phyloP scores from a whole-genome alignment of 371 early-diverging fungal species.

The Rhizopus microsporus region DNA sequence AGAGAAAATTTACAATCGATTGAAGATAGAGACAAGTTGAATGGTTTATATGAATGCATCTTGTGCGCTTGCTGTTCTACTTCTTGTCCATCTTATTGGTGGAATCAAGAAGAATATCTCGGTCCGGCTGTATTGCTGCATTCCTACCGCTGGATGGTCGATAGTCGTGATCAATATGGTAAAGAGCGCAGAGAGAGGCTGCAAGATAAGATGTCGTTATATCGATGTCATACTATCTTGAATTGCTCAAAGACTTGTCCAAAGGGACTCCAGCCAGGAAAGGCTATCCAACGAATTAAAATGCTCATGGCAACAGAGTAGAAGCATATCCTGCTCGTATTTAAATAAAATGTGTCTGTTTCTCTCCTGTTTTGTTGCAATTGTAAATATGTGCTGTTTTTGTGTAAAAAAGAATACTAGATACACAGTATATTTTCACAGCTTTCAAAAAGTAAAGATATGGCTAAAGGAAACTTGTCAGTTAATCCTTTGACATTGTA shows the following conservation, averaged over 20 bases:
- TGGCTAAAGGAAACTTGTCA: too few species aligned
- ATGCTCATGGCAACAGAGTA: constrained; percentile 87
- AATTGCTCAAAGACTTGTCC: constrained; percentile 97
- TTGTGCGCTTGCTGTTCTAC: constrained; percentile 98
- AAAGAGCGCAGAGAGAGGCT: constrained; percentile 84
- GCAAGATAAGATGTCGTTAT: constrained; percentile 94
- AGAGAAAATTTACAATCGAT: constrained; percentile 91
- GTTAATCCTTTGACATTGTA: too few species aligned
- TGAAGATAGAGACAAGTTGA: constrained; percentile 93
- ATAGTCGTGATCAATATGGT: constrained; percentile 93
- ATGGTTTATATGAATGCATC: constrained; percentile 98
- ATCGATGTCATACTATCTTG: constrained; percentile 99
- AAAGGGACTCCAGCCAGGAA: constrained; percentile 96
- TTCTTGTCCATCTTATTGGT: constrained; percentile 97
- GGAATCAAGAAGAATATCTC: constrained; percentile 93
- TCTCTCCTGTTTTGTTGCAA: too few species aligned
- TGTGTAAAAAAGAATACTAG: too few species aligned
- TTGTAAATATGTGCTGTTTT: too few species aligned
- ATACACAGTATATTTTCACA: too few species aligned
- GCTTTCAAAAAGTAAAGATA: too few species aligned
- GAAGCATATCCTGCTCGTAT: constrained; percentile 4
- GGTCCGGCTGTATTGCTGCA: constrained; percentile 97
- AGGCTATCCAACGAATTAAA: constrained; percentile 96
- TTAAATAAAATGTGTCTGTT: neutral
- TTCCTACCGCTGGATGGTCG: constrained; percentile 98